Evolutionary conservation across 1,284 basidiomycete genomes (phyloP), one percentile per base, ranked within the genome.

Genomic region (Cryptococcus sp.): DNA sequence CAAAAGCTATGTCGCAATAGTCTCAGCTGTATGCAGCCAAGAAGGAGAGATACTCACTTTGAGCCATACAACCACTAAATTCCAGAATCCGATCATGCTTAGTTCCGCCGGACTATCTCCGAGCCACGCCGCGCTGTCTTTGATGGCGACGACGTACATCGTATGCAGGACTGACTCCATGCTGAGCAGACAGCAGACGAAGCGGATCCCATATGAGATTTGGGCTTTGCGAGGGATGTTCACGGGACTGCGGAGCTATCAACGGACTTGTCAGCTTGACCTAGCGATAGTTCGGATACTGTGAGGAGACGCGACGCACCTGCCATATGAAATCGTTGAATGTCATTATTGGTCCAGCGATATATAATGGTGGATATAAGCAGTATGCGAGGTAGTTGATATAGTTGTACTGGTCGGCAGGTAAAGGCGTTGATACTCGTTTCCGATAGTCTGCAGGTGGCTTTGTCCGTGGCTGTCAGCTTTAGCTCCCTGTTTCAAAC

Each of bases 131-230:
- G 84, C 84, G 0, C 85, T 81, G 69, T 96, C 92, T 78, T 98
- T 98, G 81, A 98, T 97, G 5, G 93, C 95, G 19, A 96, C 91
- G 31, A 98, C 89, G 71, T 97, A 95, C 87, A 98, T 95, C 73
- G 84, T 93, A 75, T 99, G 95, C 42, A 96, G 82, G 53, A 97
- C 85, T 50, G 89, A 80, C 78, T 99, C 96, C 88, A 98, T 94
- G 2, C 88, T 90, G 47, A 96, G 73, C 38, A 92, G 75, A 64
- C 86, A 89, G 42, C 82, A 71, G 3, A 88, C 57, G 71, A 95
- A 94, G 11, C 95, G 88, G 20, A 87, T 40, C 0, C 86, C 79
- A 69, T 98, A 98, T 16, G 65, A 62, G 2, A 80, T 7, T 11
- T 80, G 70, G 2, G 75, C 65, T 23, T 73, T 66, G 3, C n/a